phyloP scores from a whole-genome alignment of 169 alveolate genomes.

The Blepharisma undulans region DNA sequence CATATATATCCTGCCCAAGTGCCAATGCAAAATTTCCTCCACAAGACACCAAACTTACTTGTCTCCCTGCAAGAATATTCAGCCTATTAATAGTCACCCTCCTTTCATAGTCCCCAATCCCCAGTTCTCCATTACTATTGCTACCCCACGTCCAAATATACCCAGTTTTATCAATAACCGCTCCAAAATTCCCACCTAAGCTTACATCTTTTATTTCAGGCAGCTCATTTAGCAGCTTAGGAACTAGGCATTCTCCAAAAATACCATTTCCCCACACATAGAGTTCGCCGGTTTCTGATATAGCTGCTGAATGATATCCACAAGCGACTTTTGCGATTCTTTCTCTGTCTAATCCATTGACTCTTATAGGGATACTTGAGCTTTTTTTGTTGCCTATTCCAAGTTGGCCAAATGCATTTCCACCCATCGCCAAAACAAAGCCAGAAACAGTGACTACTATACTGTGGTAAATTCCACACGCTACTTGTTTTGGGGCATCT shows the following conservation, averaged over 20 bases:
- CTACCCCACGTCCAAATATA: slow-evolving; percentile 55
- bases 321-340: slow-evolving; percentile 37
- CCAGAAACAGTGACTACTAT: slow-evolving; percentile 57
- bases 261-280: slow-evolving; percentile 58
- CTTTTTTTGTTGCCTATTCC: slow-evolving; percentile 47
- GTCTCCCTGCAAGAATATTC: slow-evolving; percentile 39
- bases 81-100: slow-evolving; percentile 42
- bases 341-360: slow-evolving; percentile 1
- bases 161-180: slow-evolving; percentile 45
- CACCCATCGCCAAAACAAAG: slow-evolving; percentile 59
- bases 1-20: slow-evolving; percentile 37
- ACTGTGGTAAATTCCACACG: slow-evolving; percentile 74
- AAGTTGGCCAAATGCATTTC: slow-evolving; percentile 51
- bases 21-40: slow-evolving; percentile 55
- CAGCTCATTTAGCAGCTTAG: slow-evolving; percentile 36
- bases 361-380: neutral
- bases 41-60: slow-evolving; percentile 39
- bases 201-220: slow-evolving; percentile 2
- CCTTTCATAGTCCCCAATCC: slow-evolving; percentile 56
- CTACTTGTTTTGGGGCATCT: neutral
- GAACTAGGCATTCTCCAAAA: slow-evolving; percentile 47
- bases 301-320: slow-evolving; percentile 61
- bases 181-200: slow-evolving; percentile 43
- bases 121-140: slow-evolving; percentile 54
- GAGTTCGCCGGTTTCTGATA: slow-evolving; percentile 39